Conservation (phyloP, 495 filamentous ascomycete genomes). For the Friedmanniomyces endolithicus region DNA sequence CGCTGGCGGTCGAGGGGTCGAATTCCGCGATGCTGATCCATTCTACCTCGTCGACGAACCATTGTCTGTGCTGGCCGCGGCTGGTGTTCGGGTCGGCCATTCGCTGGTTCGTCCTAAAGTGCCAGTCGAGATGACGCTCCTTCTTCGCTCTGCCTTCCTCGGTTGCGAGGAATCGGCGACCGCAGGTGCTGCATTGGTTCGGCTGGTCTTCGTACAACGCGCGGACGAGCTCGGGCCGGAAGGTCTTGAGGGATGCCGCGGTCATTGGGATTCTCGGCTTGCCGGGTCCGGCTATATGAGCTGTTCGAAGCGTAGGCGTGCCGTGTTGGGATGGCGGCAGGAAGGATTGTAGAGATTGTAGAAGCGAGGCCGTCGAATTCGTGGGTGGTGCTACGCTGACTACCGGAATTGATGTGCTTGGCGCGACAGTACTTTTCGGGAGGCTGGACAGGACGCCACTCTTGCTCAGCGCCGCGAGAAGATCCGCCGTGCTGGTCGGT, state of each 20-base stretch:
- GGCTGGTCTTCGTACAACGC: slow-evolving; percentile 66
- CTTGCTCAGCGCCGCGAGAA: slow-evolving; percentile 14
- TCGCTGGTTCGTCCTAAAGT: slow-evolving; percentile 85
- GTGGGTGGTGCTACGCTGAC: background rate
- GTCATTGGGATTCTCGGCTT: slow-evolving; percentile 11
- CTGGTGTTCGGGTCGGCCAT: slow-evolving; percentile 62
- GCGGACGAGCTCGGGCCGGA: slow-evolving; percentile 58
- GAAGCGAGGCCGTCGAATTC: slow-evolving; percentile 6
- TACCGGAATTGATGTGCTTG: background rate
- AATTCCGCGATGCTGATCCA: slow-evolving; percentile 27
- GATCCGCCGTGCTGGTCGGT: slow-evolving; percentile 8
- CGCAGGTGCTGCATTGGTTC: slow-evolving; percentile 81
- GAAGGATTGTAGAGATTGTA: slow-evolving; percentile 9
- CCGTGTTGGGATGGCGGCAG: slow-evolving; percentile 16
- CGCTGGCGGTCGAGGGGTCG: slow-evolving; percentile 33
- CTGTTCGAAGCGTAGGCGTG: slow-evolving; percentile 14
- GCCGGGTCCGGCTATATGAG: background rate
- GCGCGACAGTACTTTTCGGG: background rate
- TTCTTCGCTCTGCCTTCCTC: slow-evolving; percentile 73
- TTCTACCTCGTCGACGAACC: slow-evolving; percentile 80
- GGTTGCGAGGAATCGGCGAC: slow-evolving; percentile 65
- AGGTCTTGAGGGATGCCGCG: slow-evolving; percentile 59
- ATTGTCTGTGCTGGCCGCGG: slow-evolving; percentile 75
- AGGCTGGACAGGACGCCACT: slow-evolving; percentile 7
- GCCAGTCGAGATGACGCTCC: slow-evolving; percentile 92